Base-by-base conservation (phyloP, 768 basidiomycete genomes). In the Inosperma sp. region DNA sequence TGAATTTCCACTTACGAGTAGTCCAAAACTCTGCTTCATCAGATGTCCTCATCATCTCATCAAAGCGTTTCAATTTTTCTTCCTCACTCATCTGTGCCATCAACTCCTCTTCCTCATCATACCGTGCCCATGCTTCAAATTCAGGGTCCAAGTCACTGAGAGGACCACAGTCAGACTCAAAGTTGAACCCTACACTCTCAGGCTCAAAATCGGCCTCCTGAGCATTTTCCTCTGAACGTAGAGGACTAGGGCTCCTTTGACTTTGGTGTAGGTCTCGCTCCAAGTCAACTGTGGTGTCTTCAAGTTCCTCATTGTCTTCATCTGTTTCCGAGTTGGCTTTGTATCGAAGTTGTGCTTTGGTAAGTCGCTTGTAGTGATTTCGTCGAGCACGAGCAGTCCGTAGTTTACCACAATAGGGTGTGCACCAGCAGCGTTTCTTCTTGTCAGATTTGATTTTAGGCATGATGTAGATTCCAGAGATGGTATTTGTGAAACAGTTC, bases 71-170 rank as follows among this genome's bases (percentile, higher is more conserved):
- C 16, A 46, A 30, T 30, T 5, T 33, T 13, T 46, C 44, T 27
- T 29, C 30, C n/a, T 46, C 33, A 25, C 16, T 43, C 41, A 7
- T 23, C n/a, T 19, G 26, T 23, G 26, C 29, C 44, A 3, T 4
- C 16, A n/a, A n/a, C 31, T 45, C 44, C 14, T 19, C 17, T 22
- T 29, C 29, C 27, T 45, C 44, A 22, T 45, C 31, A 45, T 25
- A 45, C 27, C 10, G 14, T 21, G 26, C 30, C 44, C 45, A 46
- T 27, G n/a, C 41, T 8, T 42, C 41, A 42, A 42, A 42, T 42
- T 42, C 41, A 7, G 41, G 29, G 41, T 17, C 25, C 29, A 14
- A 7, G n/a, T 16, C 12, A 27, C 22, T 5, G n/a, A 26, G 6
- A 13, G 14, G 14, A 8, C 8, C 14, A 16, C 9, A 16, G 16